phyloP scores from a whole-genome alignment of 371 early-diverging fungal species.

The Funneliformis caledonium region DNA sequence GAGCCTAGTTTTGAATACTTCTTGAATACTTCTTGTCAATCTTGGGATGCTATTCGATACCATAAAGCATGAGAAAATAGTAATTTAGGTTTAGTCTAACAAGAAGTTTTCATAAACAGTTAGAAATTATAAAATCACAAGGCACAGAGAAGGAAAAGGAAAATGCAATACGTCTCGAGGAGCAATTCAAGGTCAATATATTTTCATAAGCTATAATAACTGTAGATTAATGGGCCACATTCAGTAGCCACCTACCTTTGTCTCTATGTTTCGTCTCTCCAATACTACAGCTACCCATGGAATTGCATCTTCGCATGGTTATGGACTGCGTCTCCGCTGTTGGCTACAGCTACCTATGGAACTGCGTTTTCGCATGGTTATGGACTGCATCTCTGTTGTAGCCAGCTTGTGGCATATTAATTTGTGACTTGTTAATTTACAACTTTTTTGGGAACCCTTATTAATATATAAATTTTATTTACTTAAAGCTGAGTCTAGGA shows the following conservation, averaged over 20 bases:
- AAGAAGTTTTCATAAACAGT: neutral
- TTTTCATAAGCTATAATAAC: too few species aligned
- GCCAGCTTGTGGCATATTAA: constrained; percentile 30
- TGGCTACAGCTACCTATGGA: constrained; percentile 7
- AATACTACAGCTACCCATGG: constrained; percentile 28
- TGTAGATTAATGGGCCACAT: too few species aligned
- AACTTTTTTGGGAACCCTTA: neutral
- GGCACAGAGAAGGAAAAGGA: neutral
- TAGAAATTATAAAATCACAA: neutral
- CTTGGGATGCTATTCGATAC: neutral
- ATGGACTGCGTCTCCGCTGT: constrained; percentile 17
- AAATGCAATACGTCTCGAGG: too few species aligned
- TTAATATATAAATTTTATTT: constrained; percentile 5
- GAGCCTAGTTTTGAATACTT: neutral
- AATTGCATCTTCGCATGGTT: constrained; percentile 22
- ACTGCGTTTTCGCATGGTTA: constrained; percentile 20
- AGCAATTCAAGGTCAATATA: too few species aligned
- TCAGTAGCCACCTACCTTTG: too few species aligned
- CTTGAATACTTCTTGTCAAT: constrained; percentile 8
- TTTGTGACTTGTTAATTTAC: neutral
- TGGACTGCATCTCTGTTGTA: constrained; percentile 17
- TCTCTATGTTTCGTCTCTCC: neutral
- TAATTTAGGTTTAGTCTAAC: neutral
- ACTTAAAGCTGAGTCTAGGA: constrained; percentile 17
- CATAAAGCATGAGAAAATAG: neutral